Evolutionary conservation across 2,329 filamentous ascomycete species (phyloP).

Genomic region (Scopulariopsis brevicaulis): DNA sequence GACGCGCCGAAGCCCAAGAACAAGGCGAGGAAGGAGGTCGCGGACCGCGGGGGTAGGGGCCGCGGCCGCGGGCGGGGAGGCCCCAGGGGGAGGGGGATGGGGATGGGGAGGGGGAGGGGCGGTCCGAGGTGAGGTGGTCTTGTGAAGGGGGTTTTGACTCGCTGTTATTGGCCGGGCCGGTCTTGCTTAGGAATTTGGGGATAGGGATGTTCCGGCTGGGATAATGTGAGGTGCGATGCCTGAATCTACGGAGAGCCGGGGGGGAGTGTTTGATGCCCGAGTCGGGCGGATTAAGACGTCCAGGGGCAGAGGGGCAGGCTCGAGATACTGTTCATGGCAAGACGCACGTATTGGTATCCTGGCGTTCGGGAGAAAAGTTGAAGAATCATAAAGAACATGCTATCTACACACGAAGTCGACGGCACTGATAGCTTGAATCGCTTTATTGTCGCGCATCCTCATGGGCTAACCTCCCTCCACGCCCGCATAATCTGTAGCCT

Average conservation of each 20-base stretch:
- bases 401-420: background rate
- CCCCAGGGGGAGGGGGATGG: constrained; percentile 36
- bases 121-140: background rate
- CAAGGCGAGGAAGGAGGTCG: constrained; percentile 90
- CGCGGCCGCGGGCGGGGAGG: constrained; percentile 39
- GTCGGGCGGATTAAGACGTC: background rate
- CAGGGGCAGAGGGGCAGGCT: background rate
- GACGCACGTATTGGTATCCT: constrained; percentile 4
- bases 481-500: constrained; percentile 82
- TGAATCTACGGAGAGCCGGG: constrained; percentile 9
- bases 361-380: constrained; percentile 4
- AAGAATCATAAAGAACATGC: constrained; percentile 9
- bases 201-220: background rate
- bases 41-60: constrained; percentile 45
- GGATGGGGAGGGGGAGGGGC: constrained; percentile 5
- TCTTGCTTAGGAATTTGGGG: background rate
- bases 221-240: background rate
- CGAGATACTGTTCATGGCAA: background rate
- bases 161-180: background rate
- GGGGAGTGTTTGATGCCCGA: background rate
- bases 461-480: constrained; percentile 43
- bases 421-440: background rate
- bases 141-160: background rate
- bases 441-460: background rate
- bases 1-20: constrained; percentile 99